Percentiles rank a stretch among this genome's conserved stretches.
Evolutionary conservation across 495 filamentous ascomycete genomes (phyloP).

Genomic region (Amphirosellinia nigrospora): DNA sequence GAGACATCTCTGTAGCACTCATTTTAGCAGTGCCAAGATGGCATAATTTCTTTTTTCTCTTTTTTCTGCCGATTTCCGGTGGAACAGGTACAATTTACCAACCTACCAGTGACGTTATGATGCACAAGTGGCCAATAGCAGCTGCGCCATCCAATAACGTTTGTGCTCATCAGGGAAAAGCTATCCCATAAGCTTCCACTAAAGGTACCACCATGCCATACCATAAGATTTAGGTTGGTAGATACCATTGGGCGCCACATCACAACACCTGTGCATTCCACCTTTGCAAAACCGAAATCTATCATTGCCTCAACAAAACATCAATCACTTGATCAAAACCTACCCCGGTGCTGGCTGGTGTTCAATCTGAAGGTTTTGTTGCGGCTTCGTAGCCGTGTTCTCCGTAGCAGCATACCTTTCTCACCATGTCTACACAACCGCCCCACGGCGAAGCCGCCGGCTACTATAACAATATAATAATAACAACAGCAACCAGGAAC

Average conservation of each 20-base stretch:
- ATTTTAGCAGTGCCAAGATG: conserved; percentile 11
- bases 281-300: conserved; percentile 4
- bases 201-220: not conserved
- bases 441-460: conserved; percentile 32
- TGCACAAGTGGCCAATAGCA: conserved; percentile 11
- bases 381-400: not conserved
- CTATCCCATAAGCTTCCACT: conserved; percentile 9
- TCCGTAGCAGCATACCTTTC: not conserved
- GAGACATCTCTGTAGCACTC: conserved; percentile 17
- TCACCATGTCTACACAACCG: conserved; percentile 33
- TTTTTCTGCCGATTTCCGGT: conserved; percentile 17
- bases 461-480: conserved; percentile 36
- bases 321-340: not conserved
- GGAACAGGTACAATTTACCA: not conserved
- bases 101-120: conserved; percentile 22
- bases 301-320: conserved; percentile 14
- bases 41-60: conserved; percentile 14
- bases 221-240: not conserved
- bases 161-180: conserved; percentile 12
- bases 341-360: not conserved
- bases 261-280: conserved; percentile 20
- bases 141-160: conserved; percentile 12
- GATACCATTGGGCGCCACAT: conserved; percentile 3
- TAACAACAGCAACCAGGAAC: conserved; percentile 18
- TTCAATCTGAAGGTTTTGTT: not conserved